phyloP scores from a whole-genome alignment of 1,284 basidiomycete species.

The Pascua guehoae region DNA sequence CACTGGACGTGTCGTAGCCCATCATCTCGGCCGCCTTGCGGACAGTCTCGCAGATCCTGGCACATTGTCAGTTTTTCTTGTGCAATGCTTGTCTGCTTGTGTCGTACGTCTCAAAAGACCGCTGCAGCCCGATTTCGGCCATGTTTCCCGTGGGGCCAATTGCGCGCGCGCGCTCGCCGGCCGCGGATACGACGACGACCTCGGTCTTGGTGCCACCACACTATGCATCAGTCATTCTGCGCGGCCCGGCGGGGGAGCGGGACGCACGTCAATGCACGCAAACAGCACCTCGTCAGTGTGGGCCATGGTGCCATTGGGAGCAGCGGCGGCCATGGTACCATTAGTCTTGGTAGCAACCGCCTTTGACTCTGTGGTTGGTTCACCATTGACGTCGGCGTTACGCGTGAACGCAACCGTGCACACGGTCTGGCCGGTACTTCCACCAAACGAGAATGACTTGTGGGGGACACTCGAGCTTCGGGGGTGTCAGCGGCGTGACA shows the following conservation, averaged over 20 bases:
- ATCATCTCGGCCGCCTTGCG: conserved; percentile 17
- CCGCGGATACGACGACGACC: conserved; percentile 21
- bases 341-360: too few species aligned
- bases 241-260: too few species aligned
- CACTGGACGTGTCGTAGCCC: neutral
- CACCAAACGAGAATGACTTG: conserved; percentile 47
- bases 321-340: neutral
- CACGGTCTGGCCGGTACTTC: conserved; percentile 43
- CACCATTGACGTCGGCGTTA: conserved; percentile 7
- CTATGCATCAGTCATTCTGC: conserved; percentile 10
- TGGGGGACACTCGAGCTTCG: conserved; percentile 47
- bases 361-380: neutral
- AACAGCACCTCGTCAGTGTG: conserved; percentile 12
- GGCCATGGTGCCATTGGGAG: neutral
- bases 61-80: conserved; percentile 6
- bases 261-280: conserved; percentile 33
- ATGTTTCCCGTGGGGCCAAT: conserved; percentile 33
- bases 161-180: conserved; percentile 19
- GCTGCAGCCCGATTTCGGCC: conserved; percentile 32
- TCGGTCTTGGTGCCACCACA: conserved; percentile 38
- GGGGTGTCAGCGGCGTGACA: neutral
- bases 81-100: neutral
- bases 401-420: conserved; percentile 49
- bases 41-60: conserved; percentile 23
- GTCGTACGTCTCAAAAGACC: conserved; percentile 20